Percentiles rank a stretch among this genome's conserved stretches.
Evolutionary conservation across 208 protist genomes (phyloP).

Genomic region (Leishmania tarentolae): DNA sequence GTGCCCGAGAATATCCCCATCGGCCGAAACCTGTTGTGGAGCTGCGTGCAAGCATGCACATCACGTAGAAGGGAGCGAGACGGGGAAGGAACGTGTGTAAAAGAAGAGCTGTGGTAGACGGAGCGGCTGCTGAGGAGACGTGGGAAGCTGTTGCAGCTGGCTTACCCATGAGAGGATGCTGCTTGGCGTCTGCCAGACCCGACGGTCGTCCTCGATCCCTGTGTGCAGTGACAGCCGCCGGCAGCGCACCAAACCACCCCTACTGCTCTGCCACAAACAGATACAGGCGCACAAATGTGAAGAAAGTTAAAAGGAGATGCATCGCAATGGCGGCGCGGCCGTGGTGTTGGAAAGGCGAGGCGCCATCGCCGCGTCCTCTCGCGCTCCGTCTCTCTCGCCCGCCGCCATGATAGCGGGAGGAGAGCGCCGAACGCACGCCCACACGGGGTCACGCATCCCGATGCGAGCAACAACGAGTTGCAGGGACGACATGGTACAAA

Average conservation of each 20-base stretch:
- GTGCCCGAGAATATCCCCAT: no score
- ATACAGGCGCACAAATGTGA: not conserved
- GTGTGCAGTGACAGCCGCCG: not conserved
- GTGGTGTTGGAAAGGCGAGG: not conserved
- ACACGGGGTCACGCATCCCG: not conserved
- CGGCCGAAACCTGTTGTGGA: not conserved
- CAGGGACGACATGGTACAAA: not conserved
- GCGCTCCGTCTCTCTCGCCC: not conserved
- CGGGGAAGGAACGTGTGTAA: not conserved
- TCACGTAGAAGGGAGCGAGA: not conserved
- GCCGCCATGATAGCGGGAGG: not conserved
- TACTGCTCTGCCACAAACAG: not conserved
- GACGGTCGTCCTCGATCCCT: not conserved
- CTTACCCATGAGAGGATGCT: not conserved
- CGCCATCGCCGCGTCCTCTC: not conserved
- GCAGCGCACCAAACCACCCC: not conserved
- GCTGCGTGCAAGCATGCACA: not conserved
- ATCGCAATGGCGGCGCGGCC: not conserved
- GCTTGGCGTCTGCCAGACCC: not conserved
- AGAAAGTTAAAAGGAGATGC: not conserved
- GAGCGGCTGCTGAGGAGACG: not conserved
- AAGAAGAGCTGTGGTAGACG: not conserved
- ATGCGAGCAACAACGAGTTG: not conserved
- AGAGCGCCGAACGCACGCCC: not conserved
- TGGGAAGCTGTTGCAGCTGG: not conserved